Conservation (phyloP, 2,329 filamentous ascomycete genomes). For the Ceratocystiopsis sp. region DNA sequence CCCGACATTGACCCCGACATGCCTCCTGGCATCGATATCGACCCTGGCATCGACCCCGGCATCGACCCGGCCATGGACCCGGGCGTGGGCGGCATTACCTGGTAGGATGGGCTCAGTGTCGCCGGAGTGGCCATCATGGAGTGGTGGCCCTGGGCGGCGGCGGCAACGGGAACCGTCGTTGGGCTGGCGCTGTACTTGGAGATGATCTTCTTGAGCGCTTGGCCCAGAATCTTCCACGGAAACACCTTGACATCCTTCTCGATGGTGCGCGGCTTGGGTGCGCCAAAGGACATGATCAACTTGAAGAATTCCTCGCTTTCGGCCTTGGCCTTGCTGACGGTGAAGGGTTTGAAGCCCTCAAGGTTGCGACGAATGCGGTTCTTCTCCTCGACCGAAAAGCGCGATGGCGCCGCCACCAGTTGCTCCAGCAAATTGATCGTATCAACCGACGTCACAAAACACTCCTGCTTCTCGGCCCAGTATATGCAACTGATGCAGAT, state of each 20-base stretch:
- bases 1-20: no score
- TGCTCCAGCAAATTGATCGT: conserved; percentile 91
- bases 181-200: conserved; percentile 66
- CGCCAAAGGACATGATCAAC: conserved; percentile 93
- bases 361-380: conserved; percentile 92
- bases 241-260: conserved; percentile 99
- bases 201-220: conserved; percentile 93
- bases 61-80: conserved; percentile 4
- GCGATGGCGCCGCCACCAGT: conserved; percentile 54
- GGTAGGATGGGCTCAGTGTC: conserved; percentile 22
- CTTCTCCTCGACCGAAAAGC: conserved; percentile 95
- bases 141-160: conserved; percentile 15
- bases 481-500: conserved; percentile 96
- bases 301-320: conserved; percentile 98
- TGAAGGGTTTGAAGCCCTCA: conserved; percentile 82
- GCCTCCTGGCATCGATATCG: no score
- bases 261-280: conserved; percentile 90
- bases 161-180: conserved; percentile 14
- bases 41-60: no score
- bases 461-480: conserved; percentile 84
- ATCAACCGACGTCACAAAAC: conserved; percentile 90
- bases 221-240: conserved; percentile 76
- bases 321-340: conserved; percentile 79
- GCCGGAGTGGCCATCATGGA: conserved; percentile 21
- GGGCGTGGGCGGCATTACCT: conserved; percentile 30